Percentiles rank a stretch among this genome's conserved stretches.
These are phyloP conservation scores for Gamsiella multidivaricata DNA, from an alignment of 192 early-diverging fungal species.

Conservation along the genomic window DNA sequence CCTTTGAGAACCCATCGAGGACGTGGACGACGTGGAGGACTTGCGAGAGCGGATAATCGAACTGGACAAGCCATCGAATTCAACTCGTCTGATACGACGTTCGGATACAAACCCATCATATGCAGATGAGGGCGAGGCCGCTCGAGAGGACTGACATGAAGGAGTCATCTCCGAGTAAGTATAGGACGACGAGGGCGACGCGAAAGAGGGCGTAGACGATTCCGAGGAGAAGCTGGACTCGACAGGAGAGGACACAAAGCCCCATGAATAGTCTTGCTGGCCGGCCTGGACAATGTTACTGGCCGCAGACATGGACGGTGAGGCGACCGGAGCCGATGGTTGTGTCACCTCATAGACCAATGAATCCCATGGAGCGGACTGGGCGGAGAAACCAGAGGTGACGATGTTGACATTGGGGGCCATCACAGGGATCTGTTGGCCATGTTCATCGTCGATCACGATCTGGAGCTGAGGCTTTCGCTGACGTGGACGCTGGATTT, in stretches of 20 bases:
- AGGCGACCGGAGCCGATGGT: neutral
- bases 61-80: slow-evolving; percentile 3
- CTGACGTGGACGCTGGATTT: slow-evolving; percentile 27
- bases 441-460: slow-evolving; percentile 1
- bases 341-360: neutral
- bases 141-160: slow-evolving; percentile 38
- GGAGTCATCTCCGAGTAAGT: slow-evolving; percentile 26
- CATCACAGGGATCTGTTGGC: neutral
- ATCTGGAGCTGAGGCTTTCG: slow-evolving; percentile 33
- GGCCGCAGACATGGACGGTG: slow-evolving; percentile 35
- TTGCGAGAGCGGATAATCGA: slow-evolving; percentile 38
- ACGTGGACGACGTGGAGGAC: slow-evolving; percentile 43
- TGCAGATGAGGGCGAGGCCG: slow-evolving; percentile 23
- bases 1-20: slow-evolving; percentile 29
- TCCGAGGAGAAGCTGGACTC: slow-evolving; percentile 44
- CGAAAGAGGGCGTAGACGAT: slow-evolving; percentile 31
- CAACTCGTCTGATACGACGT: slow-evolving; percentile 10
- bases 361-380: slow-evolving; percentile 3
- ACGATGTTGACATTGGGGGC: neutral
- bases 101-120: slow-evolving; percentile 30
- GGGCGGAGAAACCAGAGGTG: neutral
- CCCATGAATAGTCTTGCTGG: slow-evolving; percentile 36
- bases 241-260: slow-evolving; percentile 37
- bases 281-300: slow-evolving; percentile 25
- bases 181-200: slow-evolving; percentile 41